A percentile compares a stretch with the other conserved stretches of the same genome.
Evolutionary conservation across 2,329 filamentous ascomycete genomes (phyloP).

Genomic region (Beauveria pseudobassiana): DNA sequence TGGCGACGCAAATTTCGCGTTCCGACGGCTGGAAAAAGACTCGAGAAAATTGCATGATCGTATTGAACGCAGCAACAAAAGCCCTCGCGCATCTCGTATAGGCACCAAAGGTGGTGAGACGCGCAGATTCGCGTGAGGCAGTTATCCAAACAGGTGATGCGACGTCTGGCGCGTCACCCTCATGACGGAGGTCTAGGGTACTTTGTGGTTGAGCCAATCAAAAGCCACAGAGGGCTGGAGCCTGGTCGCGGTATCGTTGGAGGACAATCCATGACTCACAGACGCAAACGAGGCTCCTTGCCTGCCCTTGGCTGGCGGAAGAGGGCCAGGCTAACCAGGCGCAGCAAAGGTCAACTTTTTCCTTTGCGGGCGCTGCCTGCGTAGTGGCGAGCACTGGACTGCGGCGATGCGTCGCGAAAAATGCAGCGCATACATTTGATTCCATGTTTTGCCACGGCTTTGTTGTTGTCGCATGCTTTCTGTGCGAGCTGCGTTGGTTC

Average conservation of each 20-base stretch:
- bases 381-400: not conserved
- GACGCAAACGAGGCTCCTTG: slow-evolving; percentile 4
- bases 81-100: not conserved
- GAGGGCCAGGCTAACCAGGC: not conserved
- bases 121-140: slow-evolving; percentile 4
- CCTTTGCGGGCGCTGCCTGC: not conserved
- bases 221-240: not conserved
- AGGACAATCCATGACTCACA: slow-evolving; percentile 13
- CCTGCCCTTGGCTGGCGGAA: not conserved
- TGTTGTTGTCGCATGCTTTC: not conserved
- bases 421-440: not conserved
- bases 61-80: not conserved
- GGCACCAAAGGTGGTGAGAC: not conserved
- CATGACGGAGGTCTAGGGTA: slow-evolving; percentile 10
- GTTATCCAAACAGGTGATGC: not conserved
- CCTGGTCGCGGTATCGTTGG: slow-evolving; percentile 9
- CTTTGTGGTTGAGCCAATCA: slow-evolving; percentile 4
- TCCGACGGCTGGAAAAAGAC: not conserved
- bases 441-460: not conserved
- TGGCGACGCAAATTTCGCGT: not conserved
- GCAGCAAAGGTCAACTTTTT: not conserved
- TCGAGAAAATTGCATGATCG: not conserved
- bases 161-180: slow-evolving; percentile 8
- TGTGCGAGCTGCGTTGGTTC: not conserved
- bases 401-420: not conserved